A percentile compares a stretch with the other conserved stretches of the same genome.
Conservation (phyloP, 1,139 yeast species). For the Yamadazyma trypodendri region DNA sequence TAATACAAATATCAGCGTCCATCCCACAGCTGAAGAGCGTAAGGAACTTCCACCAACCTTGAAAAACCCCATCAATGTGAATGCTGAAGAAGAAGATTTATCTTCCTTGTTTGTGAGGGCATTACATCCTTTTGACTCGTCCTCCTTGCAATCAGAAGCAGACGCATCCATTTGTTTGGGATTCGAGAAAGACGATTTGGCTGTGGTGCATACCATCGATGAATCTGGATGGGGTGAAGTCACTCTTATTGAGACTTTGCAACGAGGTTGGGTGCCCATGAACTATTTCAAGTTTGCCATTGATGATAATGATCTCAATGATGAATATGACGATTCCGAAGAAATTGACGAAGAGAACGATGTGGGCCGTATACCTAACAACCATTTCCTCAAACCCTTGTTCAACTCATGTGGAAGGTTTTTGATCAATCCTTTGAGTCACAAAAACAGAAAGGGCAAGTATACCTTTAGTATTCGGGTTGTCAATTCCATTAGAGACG, state of each 20-base stretch:
- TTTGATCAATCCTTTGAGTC: conserved; percentile 65
- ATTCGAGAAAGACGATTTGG: conserved; percentile 76
- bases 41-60: background rate
- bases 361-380: conserved; percentile 31
- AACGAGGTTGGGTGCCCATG: conserved; percentile 96
- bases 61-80: conserved; percentile 7
- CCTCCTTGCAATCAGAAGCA: conserved; percentile 59
- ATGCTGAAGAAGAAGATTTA: conserved; percentile 35
- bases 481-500: conserved; percentile 64
- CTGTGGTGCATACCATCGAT: conserved; percentile 85
- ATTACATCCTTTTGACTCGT: conserved; percentile 75
- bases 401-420: conserved; percentile 76
- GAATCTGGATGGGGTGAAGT: conserved; percentile 99
- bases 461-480: conserved; percentile 46
- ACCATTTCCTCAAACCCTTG: conserved; percentile 56
- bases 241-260: conserved; percentile 64
- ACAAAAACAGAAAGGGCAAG: conserved; percentile 37
- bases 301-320: conserved; percentile 26
- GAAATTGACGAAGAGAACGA: conserved; percentile 19
- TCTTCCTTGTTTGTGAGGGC: conserved; percentile 58
- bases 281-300: conserved; percentile 77
- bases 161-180: conserved; percentile 82
- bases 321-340: conserved; percentile 17
- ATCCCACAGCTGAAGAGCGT: background rate
- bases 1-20: background rate